phyloP scores from a whole-genome alignment of 305 asterid genomes.

The Fraxinus latifolia region DNA sequence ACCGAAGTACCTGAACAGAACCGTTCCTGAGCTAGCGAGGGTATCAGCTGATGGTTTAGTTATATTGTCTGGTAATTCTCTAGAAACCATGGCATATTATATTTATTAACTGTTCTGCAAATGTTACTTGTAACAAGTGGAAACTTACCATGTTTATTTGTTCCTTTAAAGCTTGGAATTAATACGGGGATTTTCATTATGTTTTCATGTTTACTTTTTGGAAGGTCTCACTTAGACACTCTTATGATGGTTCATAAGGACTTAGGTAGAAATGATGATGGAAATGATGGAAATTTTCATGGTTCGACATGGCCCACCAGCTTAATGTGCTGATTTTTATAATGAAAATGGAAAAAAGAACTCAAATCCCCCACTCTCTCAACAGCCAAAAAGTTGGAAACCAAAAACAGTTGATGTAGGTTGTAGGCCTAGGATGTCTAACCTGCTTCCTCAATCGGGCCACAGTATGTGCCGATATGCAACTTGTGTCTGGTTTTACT shows the following conservation, averaged over 20 bases:
- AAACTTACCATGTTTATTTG: not conserved
- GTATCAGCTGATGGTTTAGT: not conserved
- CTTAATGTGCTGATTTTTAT: not conserved
- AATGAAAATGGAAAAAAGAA: not conserved
- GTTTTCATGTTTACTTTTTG: not conserved
- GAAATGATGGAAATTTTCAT: not conserved
- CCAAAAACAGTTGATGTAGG: not conserved
- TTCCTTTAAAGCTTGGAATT: not conserved
- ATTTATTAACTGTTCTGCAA: constrained; percentile 2
- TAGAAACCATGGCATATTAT: constrained; percentile 10
- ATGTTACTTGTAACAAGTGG: not conserved
- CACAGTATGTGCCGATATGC: not conserved
- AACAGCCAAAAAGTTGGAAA: not conserved
- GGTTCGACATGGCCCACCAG: not conserved
- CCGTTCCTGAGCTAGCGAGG: not conserved
- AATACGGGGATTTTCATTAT: not conserved
- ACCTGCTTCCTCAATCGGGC: not conserved
- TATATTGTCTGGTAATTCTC: constrained; percentile 60
- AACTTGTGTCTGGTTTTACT: not conserved
- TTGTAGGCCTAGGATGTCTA: not conserved
- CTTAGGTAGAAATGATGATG: not conserved
- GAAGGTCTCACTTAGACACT: not conserved
- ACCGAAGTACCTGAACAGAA: not conserved
- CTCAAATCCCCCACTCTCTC: not conserved
- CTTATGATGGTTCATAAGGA: not conserved